Base-by-base conservation (phyloP, 495 filamentous ascomycete species). In the Aspergillus bertholletiae region DNA sequence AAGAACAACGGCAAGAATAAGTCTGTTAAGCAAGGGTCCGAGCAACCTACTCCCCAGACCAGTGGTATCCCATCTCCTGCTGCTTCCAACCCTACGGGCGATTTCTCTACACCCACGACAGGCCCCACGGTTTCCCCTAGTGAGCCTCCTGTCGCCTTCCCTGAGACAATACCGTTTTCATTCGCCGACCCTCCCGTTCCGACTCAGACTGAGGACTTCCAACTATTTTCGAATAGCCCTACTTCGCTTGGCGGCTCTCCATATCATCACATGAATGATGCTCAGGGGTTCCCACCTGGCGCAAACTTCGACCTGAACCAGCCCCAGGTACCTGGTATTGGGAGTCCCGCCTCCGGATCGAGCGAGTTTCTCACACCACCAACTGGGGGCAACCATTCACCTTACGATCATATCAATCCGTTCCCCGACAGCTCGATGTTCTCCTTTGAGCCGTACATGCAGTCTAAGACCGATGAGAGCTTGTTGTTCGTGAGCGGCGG, bases 1-100 rank as follows among this genome's bases (percentile, higher is more conserved):
- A 96, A 96, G 81, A 90, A 87, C 73, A 96, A 96, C 59, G 86
- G 85, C 39, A 43, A 56, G 21, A 55, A 37, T 32, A 51, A 26
- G 13, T n/a, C 11, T 49, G 26, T 9, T 26, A 57, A 55, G 45
- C 47, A 35, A 27, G 43, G 27, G 2, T 46, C 50, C 13, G 23
- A 39, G 8, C 50, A 44, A 22, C 11, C 57, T 12, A 50, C 52
- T 13, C 55, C 56, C 2, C 53, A 61, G 34, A 51, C 35, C 26
- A 27, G 47, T 28, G 27, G 30, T 18, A 32, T 45, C 22, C 22
- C 39, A 39, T 43, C 50, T 22, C 50, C 50, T 7, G 39, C 39
- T 43, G 35, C 17, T 15, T 22, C 39, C 18, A 26, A 32, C 17
- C 37, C 24, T n/a, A 28, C 24, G 37, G 24, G 7, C 15, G 37